Evolutionary conservation across 1,139 yeast genomes (phyloP), one percentile per base, ranked within the genome.

Genomic region (Barnettozyma hawaiiensis): DNA sequence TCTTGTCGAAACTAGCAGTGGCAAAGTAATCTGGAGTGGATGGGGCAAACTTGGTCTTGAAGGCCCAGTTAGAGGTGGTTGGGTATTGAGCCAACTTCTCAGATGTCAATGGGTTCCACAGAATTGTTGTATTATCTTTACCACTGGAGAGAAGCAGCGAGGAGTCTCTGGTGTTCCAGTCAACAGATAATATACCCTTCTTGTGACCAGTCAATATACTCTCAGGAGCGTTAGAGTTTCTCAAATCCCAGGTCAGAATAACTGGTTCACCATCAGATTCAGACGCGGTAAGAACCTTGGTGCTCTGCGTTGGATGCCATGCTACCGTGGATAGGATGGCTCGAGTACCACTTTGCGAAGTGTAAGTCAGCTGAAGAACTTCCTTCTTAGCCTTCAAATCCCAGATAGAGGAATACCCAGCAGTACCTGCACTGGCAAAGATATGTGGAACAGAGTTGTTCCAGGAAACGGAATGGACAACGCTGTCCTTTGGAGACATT

Each of bases 21-120:
- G 97, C 98, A 69, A 94, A 85, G 45, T 87, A 66, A 49, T 90
- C 97, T 5, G 99, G 98, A 21, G 86, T 78, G 22, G 71, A 64
- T 35, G 96, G 95, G 46, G 96, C 95, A 69, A 90, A 92, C 55
- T 76, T 75, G 14, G 95, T 77, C 63, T 85, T 80, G 67, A 89
- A 92, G 22, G 87, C 84, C 98, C 98, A 92, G 63, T 87, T 90
- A 33, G 95, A 85, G 34, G 95, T 78, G 21, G 94, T 78, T 41
- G 97, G 97, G 60, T 86, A 92, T 59, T 86, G 86, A 7, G 94
- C 96, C 50, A 92, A 67, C 57, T 78, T 76, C 45, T 70, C 69
- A 32, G 85, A 90, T 20, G 75, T 61, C 45, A 73, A 69, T 21
- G 97, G 97, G 61, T 92, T 89, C 98, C 98, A 94, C 55, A 92